Percentiles rank a stretch among this genome's conserved stretches.
Conservation (phyloP, 1,284 basidiomycete genomes). For the Trametes polyzona region DNA sequence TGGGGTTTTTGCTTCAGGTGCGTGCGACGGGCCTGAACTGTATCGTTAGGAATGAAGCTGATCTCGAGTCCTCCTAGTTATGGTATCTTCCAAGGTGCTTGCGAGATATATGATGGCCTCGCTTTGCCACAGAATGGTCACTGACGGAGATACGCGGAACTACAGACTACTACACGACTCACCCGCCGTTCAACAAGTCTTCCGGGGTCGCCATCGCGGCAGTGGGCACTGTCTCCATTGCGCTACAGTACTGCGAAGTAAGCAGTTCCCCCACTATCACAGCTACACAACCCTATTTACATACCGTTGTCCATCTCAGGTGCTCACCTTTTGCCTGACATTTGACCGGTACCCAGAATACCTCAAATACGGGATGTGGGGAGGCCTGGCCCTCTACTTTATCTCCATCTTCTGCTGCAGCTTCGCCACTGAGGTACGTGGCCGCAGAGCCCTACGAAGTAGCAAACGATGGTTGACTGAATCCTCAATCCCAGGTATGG, state of each 20-base stretch:
- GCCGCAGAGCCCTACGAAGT: too few species aligned
- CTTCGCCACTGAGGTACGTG: conserved; percentile 30
- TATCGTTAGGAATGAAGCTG: background rate
- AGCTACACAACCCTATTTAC: background rate
- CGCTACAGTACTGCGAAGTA: conserved; percentile 28
- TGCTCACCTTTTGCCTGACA: conserved; percentile 26
- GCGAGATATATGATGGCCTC: background rate
- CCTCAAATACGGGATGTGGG: conserved; percentile 28
- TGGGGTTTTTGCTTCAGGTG: conserved; percentile 38
- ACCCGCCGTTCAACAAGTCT: conserved; percentile 27
- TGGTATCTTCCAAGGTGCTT: conserved; percentile 29
- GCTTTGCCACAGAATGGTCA: conserved; percentile 12
- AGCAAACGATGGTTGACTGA: too few species aligned
- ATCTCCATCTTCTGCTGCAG: conserved; percentile 31
- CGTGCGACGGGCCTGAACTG: background rate
- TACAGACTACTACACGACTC: conserved; percentile 28
- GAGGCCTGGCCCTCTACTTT: conserved; percentile 26
- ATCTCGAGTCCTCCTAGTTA: conserved; percentile 14
- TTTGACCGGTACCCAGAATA: conserved; percentile 33
- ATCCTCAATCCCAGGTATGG: conserved; percentile 27
- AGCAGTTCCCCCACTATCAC: background rate
- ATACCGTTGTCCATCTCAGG: conserved; percentile 5
- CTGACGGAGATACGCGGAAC: conserved; percentile 1
- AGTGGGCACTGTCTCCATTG: conserved; percentile 29
- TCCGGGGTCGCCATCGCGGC: conserved; percentile 28